A percentile compares a stretch with the other conserved stretches of the same genome.
These are phyloP conservation scores for Rosellinia necatrix DNA, from an alignment of 2,329 filamentous ascomycete species.

Conservation along the genomic window DNA sequence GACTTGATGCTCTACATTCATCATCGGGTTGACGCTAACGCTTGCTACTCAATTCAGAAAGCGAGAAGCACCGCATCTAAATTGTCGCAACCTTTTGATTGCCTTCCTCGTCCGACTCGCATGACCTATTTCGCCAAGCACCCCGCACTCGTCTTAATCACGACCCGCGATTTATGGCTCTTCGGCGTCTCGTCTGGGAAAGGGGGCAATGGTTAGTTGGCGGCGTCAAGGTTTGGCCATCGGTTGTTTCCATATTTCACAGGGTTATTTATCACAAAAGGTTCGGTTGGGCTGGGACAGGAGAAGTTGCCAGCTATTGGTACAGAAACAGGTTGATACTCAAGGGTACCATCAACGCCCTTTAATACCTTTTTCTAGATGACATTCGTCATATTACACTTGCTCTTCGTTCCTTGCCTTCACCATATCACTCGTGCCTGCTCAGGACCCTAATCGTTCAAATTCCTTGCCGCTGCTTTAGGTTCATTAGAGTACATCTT, in stretches of 20 bases:
- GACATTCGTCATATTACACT: conserved; percentile 25
- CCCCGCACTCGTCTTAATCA: conserved; percentile 30
- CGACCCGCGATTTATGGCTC: conserved; percentile 22
- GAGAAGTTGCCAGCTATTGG: conserved; percentile 24
- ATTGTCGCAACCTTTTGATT: conserved; percentile 26
- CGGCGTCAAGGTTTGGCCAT: conserved; percentile 37
- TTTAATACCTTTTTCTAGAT: conserved; percentile 32
- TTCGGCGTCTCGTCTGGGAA: conserved; percentile 27
- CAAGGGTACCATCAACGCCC: conserved; percentile 19
- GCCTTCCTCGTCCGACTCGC: conserved; percentile 19
- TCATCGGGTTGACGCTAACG: conserved; percentile 33
- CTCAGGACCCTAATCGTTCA: conserved; percentile 2
- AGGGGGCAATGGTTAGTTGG: conserved; percentile 33
- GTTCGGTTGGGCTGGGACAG: conserved; percentile 28
- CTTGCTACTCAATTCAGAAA: conserved; percentile 35
- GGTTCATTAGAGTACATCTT: neutral
- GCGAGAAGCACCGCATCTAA: conserved; percentile 41
- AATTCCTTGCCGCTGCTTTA: neutral
- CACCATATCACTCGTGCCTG: conserved; percentile 13
- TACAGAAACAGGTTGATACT: conserved; percentile 30
- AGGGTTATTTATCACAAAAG: conserved; percentile 29
- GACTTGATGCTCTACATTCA: conserved; percentile 14
- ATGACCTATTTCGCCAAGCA: conserved; percentile 18
- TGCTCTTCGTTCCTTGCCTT: conserved; percentile 10
- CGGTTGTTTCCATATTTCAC: conserved; percentile 27